Percentiles rank a stretch among this genome's conserved stretches.
Evolutionary conservation across 2,329 filamentous ascomycete genomes (phyloP).

Genomic region (Aureobasidium subglaciale): DNA sequence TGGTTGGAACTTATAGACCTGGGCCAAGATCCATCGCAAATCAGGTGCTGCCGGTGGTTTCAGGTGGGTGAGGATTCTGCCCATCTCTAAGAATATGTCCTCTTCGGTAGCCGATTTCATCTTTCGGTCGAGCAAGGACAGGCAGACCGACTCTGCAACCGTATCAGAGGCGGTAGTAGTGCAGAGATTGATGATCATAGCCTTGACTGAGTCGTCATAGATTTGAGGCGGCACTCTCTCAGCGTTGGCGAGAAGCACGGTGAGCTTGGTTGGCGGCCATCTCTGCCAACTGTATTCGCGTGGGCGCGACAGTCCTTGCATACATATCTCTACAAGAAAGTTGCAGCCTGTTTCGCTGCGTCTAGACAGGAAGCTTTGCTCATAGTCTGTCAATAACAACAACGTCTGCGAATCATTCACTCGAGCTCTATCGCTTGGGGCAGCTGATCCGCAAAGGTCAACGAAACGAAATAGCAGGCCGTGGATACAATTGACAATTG

Average conservation of each 20-base stretch:
- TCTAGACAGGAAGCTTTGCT: background rate
- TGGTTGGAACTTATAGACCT: background rate
- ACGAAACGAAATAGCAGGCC: conserved; percentile 11
- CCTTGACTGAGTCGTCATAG: background rate
- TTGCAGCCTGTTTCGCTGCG: background rate
- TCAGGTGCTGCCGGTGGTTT: background rate
- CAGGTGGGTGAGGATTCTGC: background rate
- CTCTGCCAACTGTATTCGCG: background rate
- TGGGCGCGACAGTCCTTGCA: background rate
- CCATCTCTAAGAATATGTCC: background rate
- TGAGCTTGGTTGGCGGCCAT: background rate
- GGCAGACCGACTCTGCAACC: background rate
- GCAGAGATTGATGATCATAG: background rate
- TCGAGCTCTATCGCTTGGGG: background rate
- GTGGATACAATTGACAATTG: conserved; percentile 10
- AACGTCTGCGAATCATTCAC: background rate
- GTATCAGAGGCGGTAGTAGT: background rate
- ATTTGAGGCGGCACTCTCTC: background rate
- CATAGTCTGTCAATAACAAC: background rate
- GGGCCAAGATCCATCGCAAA: background rate
- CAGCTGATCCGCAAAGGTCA: background rate
- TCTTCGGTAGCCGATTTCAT: background rate
- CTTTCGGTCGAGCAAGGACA: background rate
- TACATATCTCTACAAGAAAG: background rate
- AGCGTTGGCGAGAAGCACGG: background rate